A percentile compares a stretch with the other conserved stretches of the same genome.
Evolutionary conservation across 192 early-diverging fungal genomes (phyloP).

Genomic region (Podila verticillata): DNA sequence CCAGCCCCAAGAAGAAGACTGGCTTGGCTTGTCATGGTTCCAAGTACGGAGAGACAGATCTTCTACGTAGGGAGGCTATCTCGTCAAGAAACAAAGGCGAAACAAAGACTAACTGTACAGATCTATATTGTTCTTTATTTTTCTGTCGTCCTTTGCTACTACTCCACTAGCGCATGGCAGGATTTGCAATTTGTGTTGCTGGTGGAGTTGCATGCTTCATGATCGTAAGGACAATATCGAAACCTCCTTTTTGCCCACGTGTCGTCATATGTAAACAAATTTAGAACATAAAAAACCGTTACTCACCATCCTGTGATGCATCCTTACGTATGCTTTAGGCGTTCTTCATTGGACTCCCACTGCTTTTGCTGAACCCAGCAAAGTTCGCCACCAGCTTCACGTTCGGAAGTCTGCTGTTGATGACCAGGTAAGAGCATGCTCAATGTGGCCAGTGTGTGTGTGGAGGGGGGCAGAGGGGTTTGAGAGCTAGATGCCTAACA

Average conservation of each 20-base stretch:
- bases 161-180: conserved; percentile 53
- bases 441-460: background rate
- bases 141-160: background rate
- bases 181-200: conserved; percentile 61
- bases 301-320: background rate
- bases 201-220: conserved; percentile 62
- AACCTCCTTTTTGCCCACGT: no score
- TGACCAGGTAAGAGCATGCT: conserved; percentile 41
- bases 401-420: conserved; percentile 64
- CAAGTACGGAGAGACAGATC: conserved; percentile 11
- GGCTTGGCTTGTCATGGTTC: conserved; percentile 44
- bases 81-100: background rate
- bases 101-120: background rate
- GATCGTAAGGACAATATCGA: conserved; percentile 20
- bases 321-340: conserved; percentile 10
- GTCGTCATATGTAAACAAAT: no score
- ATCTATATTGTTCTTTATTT: background rate
- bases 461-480: background rate
- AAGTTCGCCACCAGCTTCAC: conserved; percentile 86
- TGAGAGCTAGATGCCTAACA: background rate
- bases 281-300: background rate
- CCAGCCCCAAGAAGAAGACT: conserved; percentile 47
- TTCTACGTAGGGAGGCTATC: background rate
- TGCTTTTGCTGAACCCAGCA: conserved; percentile 71
- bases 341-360: conserved; percentile 69